These are phyloP conservation scores for Rhizoclosmatium sp. DNA, from an alignment of 192 early-diverging fungal genomes.

Conservation along the genomic window DNA sequence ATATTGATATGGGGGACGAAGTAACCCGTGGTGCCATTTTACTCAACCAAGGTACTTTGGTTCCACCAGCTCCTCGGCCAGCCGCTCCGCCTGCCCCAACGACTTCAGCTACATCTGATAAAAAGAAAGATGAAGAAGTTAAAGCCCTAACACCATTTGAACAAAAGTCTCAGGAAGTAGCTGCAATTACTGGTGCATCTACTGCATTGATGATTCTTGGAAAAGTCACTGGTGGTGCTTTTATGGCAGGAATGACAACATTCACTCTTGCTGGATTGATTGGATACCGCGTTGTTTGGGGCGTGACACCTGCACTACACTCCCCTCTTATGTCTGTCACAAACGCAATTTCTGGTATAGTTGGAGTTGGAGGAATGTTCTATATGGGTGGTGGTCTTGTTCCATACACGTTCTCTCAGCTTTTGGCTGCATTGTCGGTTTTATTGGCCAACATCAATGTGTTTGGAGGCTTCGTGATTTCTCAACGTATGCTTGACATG, in stretches of 20 bases:
- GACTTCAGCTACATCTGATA: not conserved
- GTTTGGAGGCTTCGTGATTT: conserved; percentile 48
- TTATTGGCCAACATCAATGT: conserved; percentile 49
- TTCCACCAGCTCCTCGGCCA: conserved; percentile 32
- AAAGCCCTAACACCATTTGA: conserved; percentile 44
- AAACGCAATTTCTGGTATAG: conserved; percentile 51
- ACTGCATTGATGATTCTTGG: conserved; percentile 33
- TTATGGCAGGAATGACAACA: conserved; percentile 41
- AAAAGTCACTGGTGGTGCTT: conserved; percentile 32
- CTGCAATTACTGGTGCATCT: conserved; percentile 24
- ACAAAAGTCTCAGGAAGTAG: conserved; percentile 38
- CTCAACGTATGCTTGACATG: conserved; percentile 52
- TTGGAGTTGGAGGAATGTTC: conserved; percentile 51
- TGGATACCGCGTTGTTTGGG: conserved; percentile 53
- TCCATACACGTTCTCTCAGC: conserved; percentile 40
- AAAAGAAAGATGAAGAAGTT: conserved; percentile 8
- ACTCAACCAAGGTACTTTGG: conserved; percentile 28
- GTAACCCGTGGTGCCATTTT: conserved; percentile 45
- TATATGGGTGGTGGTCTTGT: conserved; percentile 46
- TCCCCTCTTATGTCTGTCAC: conserved; percentile 51
- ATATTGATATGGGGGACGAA: conserved; percentile 45
- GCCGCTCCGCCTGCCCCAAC: conserved; percentile 21
- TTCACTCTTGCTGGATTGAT: conserved; percentile 44
- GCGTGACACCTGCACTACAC: conserved; percentile 47
- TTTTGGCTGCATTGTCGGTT: conserved; percentile 46